Conservation (phyloP, 768 basidiomycete species). For the Udeniomyces megalosporus region DNA sequence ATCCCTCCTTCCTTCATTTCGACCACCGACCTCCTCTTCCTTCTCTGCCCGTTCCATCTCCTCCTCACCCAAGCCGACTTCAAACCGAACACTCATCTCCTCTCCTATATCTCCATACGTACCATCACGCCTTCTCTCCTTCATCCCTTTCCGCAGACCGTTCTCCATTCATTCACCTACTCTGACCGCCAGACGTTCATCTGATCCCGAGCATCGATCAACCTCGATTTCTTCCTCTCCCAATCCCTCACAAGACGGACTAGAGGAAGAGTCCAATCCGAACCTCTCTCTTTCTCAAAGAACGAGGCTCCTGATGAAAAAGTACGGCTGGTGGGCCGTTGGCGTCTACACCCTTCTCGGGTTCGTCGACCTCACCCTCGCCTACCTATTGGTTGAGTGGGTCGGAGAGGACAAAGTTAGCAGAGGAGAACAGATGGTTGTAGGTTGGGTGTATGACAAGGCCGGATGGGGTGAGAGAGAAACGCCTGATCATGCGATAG, state of each 20-base stretch:
- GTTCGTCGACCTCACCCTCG: conserved; percentile 63
- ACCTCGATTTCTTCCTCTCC: neutral
- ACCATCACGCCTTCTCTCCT: neutral
- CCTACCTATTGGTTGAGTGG: conserved; percentile 67
- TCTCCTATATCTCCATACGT: too few relatives aligned
- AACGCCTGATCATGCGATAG: neutral
- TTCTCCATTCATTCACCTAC: neutral
- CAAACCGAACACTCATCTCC: neutral
- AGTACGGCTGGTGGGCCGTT: conserved; percentile 91
- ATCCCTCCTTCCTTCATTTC: neutral
- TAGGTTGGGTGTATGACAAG: conserved; percentile 27
- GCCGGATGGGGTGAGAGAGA: conserved; percentile 12
- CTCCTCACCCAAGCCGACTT: neutral
- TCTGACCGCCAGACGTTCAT: neutral
- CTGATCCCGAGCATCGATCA: neutral
- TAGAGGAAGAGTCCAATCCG: too few relatives aligned
- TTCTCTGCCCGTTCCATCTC: neutral
- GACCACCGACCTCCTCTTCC: neutral
- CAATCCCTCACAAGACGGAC: too few relatives aligned
- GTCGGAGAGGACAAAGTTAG: conserved; percentile 83
- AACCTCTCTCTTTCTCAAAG: conserved; percentile 25
- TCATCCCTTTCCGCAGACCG: neutral
- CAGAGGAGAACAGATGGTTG: conserved; percentile 35
- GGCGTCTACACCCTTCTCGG: conserved; percentile 68
- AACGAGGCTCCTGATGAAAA: conserved; percentile 69